Conservation (phyloP, 352 stramenopile genomes). For the Phytophthora cajani region DNA sequence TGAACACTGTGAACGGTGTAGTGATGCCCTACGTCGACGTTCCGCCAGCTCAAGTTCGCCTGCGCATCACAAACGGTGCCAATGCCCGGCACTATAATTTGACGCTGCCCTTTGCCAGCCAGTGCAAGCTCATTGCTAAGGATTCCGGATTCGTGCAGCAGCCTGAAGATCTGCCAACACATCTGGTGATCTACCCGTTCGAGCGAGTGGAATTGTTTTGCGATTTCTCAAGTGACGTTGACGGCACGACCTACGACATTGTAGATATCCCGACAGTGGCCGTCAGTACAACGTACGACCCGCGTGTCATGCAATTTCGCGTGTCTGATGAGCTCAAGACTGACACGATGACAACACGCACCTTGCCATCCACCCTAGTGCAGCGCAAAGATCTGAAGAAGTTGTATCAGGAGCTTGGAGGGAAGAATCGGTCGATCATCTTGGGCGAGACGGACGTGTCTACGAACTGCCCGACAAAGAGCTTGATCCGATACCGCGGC, state of each 20-base stretch:
- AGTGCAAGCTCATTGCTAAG: conserved; percentile 68
- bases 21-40: conserved; percentile 77
- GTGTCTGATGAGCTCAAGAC: conserved; percentile 49
- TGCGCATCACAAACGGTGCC: conserved; percentile 62
- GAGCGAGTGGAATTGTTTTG: conserved; percentile 68
- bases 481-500: conserved; percentile 59
- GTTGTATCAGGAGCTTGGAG: conserved; percentile 48
- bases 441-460: conserved; percentile 64
- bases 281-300: conserved; percentile 56
- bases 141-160: conserved; percentile 70
- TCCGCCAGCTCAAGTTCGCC: conserved; percentile 63
- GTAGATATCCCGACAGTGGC: conserved; percentile 50
- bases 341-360: conserved; percentile 41
- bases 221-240: conserved; percentile 51
- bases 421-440: conserved; percentile 60
- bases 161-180: conserved; percentile 22
- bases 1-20: conserved; percentile 74
- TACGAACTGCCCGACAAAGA: conserved; percentile 45
- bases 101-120: conserved; percentile 65
- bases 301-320: conserved; percentile 61
- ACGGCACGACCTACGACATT: conserved; percentile 59
- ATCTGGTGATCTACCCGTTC: conserved; percentile 61
- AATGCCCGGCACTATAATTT: conserved; percentile 84
- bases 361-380: conserved; percentile 45
- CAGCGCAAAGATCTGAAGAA: conserved; percentile 61